Percentiles rank a stretch among this genome's conserved stretches.
Conservation (phyloP, 2,329 filamentous ascomycete species). For the Fusarium abutilonis region DNA sequence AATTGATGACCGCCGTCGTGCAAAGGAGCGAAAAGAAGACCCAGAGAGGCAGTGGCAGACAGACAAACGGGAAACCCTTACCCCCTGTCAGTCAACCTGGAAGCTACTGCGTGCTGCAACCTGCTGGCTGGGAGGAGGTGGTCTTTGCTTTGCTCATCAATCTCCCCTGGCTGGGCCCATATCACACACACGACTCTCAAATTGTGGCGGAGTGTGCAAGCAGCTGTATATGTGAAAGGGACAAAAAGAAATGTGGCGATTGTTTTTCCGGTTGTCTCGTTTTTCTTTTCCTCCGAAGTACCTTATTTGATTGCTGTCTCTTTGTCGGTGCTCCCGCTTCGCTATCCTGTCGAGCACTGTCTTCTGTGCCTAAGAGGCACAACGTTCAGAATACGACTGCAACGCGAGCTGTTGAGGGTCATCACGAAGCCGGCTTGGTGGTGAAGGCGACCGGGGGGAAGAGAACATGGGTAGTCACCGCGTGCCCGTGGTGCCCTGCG, state of each 20-base stretch:
- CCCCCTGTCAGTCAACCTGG: constrained; percentile 40
- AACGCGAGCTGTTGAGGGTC: constrained; percentile 32
- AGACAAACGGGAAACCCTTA: constrained; percentile 39
- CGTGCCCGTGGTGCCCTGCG: constrained; percentile 28
- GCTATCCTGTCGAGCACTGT: constrained; percentile 28
- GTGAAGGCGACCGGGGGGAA: constrained; percentile 39
- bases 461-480: constrained; percentile 32
- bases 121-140: constrained; percentile 32
- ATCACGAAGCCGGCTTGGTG: constrained; percentile 43
- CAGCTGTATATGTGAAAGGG: constrained; percentile 1
- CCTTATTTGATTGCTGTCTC: constrained; percentile 1
- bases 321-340: constrained; percentile 23
- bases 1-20: constrained; percentile 29
- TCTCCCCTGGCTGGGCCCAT: constrained; percentile 41
- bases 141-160: constrained; percentile 40
- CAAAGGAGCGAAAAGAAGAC: constrained; percentile 26
- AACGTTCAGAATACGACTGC: constrained; percentile 26
- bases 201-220: constrained; percentile 44
- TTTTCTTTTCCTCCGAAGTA: constrained; percentile 19
- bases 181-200: constrained; percentile 29
- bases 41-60: not conserved
- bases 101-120: constrained; percentile 31
- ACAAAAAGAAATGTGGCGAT: constrained; percentile 28
- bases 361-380: constrained; percentile 24
- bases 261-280: constrained; percentile 18